phyloP scores from a whole-genome alignment of 1,284 basidiomycete genomes.

The Leccinum colubrinum region DNA sequence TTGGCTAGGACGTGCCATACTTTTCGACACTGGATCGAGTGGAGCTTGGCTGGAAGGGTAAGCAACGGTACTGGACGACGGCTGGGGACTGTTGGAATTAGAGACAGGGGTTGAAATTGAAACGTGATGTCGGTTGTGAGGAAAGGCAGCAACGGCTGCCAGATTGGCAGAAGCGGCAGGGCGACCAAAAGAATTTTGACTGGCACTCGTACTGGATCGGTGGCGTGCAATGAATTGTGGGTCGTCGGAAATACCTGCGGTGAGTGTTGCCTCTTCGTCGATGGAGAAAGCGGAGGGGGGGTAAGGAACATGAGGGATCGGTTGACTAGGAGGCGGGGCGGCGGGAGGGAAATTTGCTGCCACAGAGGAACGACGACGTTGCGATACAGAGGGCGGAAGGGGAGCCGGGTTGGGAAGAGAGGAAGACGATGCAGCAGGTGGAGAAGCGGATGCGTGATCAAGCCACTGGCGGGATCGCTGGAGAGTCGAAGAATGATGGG shows the following conservation, averaged over 20 bases:
- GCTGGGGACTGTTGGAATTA: conserved; percentile 24
- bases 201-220: conserved; percentile 31
- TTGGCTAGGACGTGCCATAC: conserved; percentile 42
- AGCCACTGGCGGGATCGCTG: conserved; percentile 51
- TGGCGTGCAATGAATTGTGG: conserved; percentile 21
- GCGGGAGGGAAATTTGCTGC: conserved; percentile 61
- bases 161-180: conserved; percentile 54
- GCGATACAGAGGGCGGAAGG: conserved; percentile 33
- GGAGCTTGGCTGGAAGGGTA: conserved; percentile 36
- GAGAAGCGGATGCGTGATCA: conserved; percentile 31
- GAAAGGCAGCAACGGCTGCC: conserved; percentile 58
- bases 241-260: conserved; percentile 16
- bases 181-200: conserved; percentile 42
- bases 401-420: conserved; percentile 38
- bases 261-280: conserved; percentile 18
- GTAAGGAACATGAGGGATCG: conserved; percentile 61
- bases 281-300: conserved; percentile 24
- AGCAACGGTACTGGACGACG: conserved; percentile 29
- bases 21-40: conserved; percentile 56
- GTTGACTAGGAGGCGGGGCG: conserved; percentile 70
- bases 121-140: conserved; percentile 48
- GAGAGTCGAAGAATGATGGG: conserved; percentile 38
- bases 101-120: conserved; percentile 36
- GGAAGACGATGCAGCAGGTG: conserved; percentile 34
- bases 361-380: conserved; percentile 68